Conservation (phyloP, 2,329 filamentous ascomycete species). For the Elsinoe fawcettii region DNA sequence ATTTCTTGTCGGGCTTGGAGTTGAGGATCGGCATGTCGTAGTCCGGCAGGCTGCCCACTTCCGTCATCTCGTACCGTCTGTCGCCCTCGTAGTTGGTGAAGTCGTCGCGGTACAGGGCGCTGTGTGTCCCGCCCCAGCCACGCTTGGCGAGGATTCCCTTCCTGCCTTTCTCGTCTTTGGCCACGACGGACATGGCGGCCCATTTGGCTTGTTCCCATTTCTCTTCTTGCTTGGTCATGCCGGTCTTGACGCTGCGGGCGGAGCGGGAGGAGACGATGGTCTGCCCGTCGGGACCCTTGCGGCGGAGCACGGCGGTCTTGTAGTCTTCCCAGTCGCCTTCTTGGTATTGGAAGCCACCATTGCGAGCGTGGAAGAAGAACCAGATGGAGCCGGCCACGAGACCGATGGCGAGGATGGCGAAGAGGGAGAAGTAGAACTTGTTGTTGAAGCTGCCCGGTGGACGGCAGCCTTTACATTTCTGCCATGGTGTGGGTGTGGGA, state of each 20-base stretch:
- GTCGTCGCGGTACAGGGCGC: slow-evolving; percentile 37
- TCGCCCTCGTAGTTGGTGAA: slow-evolving; percentile 32
- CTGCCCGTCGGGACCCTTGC: slow-evolving; percentile 82
- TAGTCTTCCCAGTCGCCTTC: slow-evolving; percentile 96
- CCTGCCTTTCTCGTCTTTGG: slow-evolving; percentile 39
- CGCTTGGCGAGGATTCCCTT: slow-evolving; percentile 31
- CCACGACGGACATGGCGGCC: slow-evolving; percentile 34
- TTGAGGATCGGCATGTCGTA: slow-evolving; percentile 2
- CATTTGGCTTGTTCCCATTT: slow-evolving; percentile 22
- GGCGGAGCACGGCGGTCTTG: slow-evolving; percentile 84
- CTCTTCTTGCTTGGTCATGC: slow-evolving; percentile 30
- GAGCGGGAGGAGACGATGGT: slow-evolving; percentile 62
- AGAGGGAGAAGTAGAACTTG: slow-evolving; percentile 68
- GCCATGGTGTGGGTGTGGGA: slow-evolving; percentile 9
- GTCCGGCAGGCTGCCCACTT: slow-evolving; percentile 20
- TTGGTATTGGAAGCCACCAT: slow-evolving; percentile 83
- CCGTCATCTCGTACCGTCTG: slow-evolving; percentile 24
- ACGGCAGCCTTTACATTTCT: slow-evolving; percentile 17
- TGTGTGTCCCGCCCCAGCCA: slow-evolving; percentile 37
- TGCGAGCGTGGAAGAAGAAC: slow-evolving; percentile 99
- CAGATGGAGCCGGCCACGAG: slow-evolving; percentile 74
- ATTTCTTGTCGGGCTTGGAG: neutral
- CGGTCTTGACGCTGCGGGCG: slow-evolving; percentile 72
- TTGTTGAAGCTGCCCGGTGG: slow-evolving; percentile 38
- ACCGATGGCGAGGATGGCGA: slow-evolving; percentile 70